A percentile compares a stretch with the other conserved stretches of the same genome.
These are phyloP conservation scores for Sinapis alba DNA, from an alignment of 441 rosid species.

Conservation along the genomic window DNA sequence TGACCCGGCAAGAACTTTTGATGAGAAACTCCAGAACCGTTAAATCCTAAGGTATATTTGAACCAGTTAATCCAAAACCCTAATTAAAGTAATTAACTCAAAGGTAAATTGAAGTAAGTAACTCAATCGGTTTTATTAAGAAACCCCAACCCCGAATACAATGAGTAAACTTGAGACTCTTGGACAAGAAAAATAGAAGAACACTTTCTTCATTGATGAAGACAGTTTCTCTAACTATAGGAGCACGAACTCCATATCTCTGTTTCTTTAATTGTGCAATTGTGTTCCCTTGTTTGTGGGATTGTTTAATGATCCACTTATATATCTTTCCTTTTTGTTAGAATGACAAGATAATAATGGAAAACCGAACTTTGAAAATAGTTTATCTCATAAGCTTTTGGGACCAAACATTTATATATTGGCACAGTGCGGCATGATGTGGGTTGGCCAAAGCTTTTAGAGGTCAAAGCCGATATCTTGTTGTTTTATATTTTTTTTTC, in stretches of 20 bases:
- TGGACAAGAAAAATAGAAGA: background rate
- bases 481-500: background rate
- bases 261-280: background rate
- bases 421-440: background rate
- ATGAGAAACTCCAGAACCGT: no score
- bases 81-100: background rate
- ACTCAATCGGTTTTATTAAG: background rate
- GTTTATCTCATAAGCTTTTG: background rate
- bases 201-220: background rate
- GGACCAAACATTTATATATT: background rate
- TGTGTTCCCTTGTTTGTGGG: background rate
- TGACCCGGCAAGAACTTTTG: no score
- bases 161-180: background rate
- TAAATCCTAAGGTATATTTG: background rate
- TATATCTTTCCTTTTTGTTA: background rate
- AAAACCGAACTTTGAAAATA: background rate
- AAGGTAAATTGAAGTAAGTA: background rate
- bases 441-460: constrained; percentile 1
- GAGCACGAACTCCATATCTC: background rate
- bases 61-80: background rate
- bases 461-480: background rate
- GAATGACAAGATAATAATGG: background rate
- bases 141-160: background rate
- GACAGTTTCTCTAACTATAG: background rate
- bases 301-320: background rate